phyloP scores from a whole-genome alignment of 2,329 filamentous ascomycete genomes.

The Penicillium hesseltinei region DNA sequence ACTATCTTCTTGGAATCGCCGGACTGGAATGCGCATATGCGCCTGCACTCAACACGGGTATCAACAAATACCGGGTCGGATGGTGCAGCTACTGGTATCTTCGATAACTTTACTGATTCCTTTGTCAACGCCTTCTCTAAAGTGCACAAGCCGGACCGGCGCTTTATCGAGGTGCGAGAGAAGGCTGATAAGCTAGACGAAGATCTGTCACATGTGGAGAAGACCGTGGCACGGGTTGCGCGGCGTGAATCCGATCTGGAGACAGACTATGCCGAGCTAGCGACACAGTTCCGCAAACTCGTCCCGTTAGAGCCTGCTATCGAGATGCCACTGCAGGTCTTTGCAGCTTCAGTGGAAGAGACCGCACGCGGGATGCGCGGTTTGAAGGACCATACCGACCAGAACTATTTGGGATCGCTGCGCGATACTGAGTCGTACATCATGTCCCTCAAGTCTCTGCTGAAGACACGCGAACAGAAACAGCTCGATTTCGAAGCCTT shows the following conservation, averaged over 20 bases:
- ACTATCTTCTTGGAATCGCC: constrained; percentile 86
- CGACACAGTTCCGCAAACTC: constrained; percentile 92
- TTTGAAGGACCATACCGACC: constrained; percentile 90
- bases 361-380: constrained; percentile 72
- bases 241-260: constrained; percentile 85
- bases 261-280: constrained; percentile 81
- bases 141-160: constrained; percentile 88
- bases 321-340: constrained; percentile 76
- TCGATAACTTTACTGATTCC: constrained; percentile 92
- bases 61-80: constrained; percentile 49
- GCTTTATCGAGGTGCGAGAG: constrained; percentile 91
- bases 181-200: constrained; percentile 92
- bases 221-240: constrained; percentile 88
- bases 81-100: constrained; percentile 62
- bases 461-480: constrained; percentile 94
- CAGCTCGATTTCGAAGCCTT: constrained; percentile 96
- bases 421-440: constrained; percentile 97
- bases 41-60: constrained; percentile 66
- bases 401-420: constrained; percentile 88
- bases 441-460: constrained; percentile 76
- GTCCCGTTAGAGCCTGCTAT: constrained; percentile 85
- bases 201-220: constrained; percentile 88
- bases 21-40: constrained; percentile 98
- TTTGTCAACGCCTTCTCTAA: constrained; percentile 98
- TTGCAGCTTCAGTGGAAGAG: constrained; percentile 81